Percentiles rank a stretch among this genome's conserved stretches.
These are phyloP conservation scores for Fusarium sp. DNA, from an alignment of 2,329 filamentous ascomycete genomes.

Conservation along the genomic window DNA sequence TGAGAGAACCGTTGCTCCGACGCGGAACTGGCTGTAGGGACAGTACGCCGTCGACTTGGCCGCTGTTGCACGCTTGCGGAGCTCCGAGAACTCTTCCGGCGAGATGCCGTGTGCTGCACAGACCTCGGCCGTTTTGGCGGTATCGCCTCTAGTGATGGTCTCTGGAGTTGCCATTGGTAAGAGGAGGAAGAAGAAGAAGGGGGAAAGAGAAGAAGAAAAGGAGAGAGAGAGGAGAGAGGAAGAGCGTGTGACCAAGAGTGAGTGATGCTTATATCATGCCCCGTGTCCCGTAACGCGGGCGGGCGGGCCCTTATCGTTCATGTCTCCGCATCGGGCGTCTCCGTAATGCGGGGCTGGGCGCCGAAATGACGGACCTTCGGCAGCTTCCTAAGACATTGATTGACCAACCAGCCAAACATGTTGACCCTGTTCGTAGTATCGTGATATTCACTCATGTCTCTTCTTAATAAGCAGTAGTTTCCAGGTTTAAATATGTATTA, in stretches of 20 bases:
- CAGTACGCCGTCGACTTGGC: constrained; percentile 88
- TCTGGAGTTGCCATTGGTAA: constrained; percentile 34
- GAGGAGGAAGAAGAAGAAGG: not conserved
- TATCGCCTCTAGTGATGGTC: constrained; percentile 46
- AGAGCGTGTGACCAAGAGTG: not conserved
- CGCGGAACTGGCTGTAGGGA: constrained; percentile 92
- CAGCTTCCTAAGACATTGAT: constrained; percentile 12
- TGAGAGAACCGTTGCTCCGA: constrained; percentile 81
- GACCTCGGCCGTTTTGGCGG: constrained; percentile 42
- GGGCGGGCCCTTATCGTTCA: constrained; percentile 34
- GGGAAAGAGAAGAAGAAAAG: not conserved
- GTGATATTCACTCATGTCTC: not conserved
- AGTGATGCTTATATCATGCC: constrained; percentile 26
- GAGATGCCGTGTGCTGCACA: constrained; percentile 62
- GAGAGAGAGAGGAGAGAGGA: not conserved
- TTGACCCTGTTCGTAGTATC: not conserved
- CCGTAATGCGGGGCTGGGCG: constrained; percentile 42
- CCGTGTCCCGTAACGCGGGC: constrained; percentile 28
- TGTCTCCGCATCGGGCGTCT: constrained; percentile 41
- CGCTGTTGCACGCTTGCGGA: constrained; percentile 71
- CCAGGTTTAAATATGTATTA: constrained; percentile 23
- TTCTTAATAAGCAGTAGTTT: not conserved
- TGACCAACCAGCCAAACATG: not conserved
- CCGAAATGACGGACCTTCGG: constrained; percentile 30
- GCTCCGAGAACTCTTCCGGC: constrained; percentile 69